Evolutionary conservation across 106 monocot genomes (phyloP).

Genomic region (Phalaenopsis equestris): DNA sequence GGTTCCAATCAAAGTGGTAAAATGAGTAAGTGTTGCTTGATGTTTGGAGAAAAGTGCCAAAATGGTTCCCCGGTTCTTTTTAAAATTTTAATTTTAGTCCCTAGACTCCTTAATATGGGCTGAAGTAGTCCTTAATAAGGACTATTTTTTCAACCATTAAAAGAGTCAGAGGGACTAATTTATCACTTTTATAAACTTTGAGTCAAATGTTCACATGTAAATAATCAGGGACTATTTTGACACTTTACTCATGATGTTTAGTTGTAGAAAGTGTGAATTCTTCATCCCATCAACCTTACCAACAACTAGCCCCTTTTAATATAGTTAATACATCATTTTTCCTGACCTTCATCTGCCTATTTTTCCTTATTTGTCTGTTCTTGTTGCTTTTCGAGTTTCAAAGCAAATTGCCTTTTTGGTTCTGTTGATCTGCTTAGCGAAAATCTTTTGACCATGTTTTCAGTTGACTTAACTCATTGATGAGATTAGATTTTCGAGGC

Average conservation of each 20-base stretch:
- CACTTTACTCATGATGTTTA: neutral
- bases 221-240: too few species aligned
- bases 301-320: neutral
- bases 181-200: too few species aligned
- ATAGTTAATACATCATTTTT: neutral
- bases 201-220: too few species aligned
- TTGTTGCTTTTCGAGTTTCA: neutral
- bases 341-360: neutral
- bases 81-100: too few species aligned
- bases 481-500: neutral
- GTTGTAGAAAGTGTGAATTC: neutral
- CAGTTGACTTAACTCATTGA: neutral
- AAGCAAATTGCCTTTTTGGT: neutral
- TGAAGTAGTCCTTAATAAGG: too few species aligned
- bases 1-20: neutral
- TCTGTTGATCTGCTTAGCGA: neutral
- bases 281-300: neutral
- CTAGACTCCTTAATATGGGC: too few species aligned
- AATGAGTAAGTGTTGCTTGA: neutral
- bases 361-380: neutral
- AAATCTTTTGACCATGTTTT: neutral
- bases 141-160: too few species aligned
- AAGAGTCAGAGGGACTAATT: too few species aligned
- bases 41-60: neutral
- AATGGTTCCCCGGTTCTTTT: neutral